These are phyloP conservation scores for Medicago lupulina DNA, from an alignment of 306 rosid species.

Conservation along the genomic window DNA sequence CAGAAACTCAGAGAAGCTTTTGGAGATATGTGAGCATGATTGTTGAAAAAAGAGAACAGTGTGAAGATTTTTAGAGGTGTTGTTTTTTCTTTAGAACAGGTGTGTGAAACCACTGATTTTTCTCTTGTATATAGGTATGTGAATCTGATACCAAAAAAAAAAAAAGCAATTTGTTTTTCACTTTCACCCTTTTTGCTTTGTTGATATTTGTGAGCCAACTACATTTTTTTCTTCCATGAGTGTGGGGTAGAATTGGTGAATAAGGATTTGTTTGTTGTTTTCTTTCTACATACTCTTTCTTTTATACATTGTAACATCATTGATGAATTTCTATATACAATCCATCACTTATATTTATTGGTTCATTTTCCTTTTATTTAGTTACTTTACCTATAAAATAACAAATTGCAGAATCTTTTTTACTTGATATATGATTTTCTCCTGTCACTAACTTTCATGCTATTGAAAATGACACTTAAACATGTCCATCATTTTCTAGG, in stretches of 20 bases:
- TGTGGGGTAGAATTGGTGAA: constrained; percentile 59
- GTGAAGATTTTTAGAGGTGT: constrained; percentile 10
- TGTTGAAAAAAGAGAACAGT: constrained; percentile 2
- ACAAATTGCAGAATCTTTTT: constrained; percentile 35
- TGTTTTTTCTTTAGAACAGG: constrained; percentile 49
- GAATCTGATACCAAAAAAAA: constrained; percentile 43
- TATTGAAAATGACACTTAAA: constrained; percentile 38
- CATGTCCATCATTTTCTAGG: constrained; percentile 47
- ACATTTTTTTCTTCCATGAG: constrained; percentile 24
- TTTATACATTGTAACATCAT: constrained; percentile 43
- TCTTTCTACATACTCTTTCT: constrained; percentile 36
- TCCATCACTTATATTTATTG: constrained; percentile 45
- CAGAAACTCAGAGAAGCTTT: constrained; percentile 66
- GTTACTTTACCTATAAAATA: constrained; percentile 36
- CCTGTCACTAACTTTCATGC: constrained; percentile 24
- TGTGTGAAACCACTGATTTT: constrained; percentile 55
- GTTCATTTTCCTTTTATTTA: constrained; percentile 31
- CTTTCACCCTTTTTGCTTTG: constrained; percentile 28
- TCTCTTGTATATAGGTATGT: constrained; percentile 51
- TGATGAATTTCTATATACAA: constrained; percentile 45
- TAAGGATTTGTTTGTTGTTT: constrained; percentile 45
- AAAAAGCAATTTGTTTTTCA: constrained; percentile 46
- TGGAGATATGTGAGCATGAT: constrained; percentile 49
- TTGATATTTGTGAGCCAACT: constrained; percentile 51
- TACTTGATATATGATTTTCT: constrained; percentile 29